Base-by-base conservation (phyloP, 805 yeast genomes). In the Starmerella asiatica region DNA sequence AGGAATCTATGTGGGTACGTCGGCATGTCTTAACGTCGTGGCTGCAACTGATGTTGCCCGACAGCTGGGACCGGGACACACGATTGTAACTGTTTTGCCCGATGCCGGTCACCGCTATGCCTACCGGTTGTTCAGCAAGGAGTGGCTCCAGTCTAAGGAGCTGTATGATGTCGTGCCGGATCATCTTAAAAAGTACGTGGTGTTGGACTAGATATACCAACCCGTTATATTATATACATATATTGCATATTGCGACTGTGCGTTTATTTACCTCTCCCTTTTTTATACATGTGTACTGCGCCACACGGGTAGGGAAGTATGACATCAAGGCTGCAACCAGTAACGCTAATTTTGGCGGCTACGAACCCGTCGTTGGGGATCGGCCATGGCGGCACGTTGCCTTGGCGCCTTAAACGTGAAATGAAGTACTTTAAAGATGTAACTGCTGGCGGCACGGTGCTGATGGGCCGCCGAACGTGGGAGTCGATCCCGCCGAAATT, bases 381-480 rank as follows among this genome's bases (percentile, higher is more conserved):
- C 33, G 98, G 98, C 1, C 65, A 61, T 53, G 71, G 76, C 39
- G 94, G 94, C 2, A 60, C 68, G 38, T 63, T 91, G 41, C 97
- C 98, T 3, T 91, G 98, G 98, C 67, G 78, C 35, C 65, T 91
- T 21, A 68, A 74, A 40, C 68, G 76, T 37, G 98, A 91, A 57
- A 82, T 91, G 79, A 73, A 75, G 55, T 91, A 76, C 56, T 91
- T 91, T 64, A 70, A 72, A 45, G 71, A 73, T 42, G 77, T 83
- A 14, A 91, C 98, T 0, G 56, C 53, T 19, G 56, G 61, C n/a
- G 42, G 43, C 11, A 46, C 55, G 20, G 97, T 91, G 12, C 68
- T 91, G 3, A 91, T 91, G 98, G 98, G 98, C 12, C 69, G 96
- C 43, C 80, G 76, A 55, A 88, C 97, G 2, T 91, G 96, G 94